These are phyloP conservation scores for Diplotaxis tenuifolia DNA, from an alignment of 345 rosid genomes.

Conservation along the genomic window DNA sequence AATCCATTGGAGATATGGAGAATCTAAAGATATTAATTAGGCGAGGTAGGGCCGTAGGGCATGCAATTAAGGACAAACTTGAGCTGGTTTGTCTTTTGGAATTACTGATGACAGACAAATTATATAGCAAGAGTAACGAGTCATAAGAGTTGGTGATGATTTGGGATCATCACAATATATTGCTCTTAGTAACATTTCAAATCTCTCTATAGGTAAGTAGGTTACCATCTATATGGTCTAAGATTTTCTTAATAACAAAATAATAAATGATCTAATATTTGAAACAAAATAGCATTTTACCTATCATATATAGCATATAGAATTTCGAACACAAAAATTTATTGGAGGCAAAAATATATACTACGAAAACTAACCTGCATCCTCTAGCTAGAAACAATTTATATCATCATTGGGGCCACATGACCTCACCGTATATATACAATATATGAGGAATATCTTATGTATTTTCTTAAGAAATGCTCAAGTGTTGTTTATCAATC, in stretches of 20 bases:
- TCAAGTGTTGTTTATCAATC: neutral
- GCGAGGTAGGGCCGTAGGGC: too few relatives aligned
- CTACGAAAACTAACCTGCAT: neutral
- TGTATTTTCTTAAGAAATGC: neutral
- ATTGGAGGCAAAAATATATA: neutral
- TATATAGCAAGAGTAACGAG: neutral
- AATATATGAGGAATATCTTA: neutral
- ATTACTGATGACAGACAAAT: conserved; percentile 13
- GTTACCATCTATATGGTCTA: neutral
- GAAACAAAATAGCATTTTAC: too few relatives aligned
- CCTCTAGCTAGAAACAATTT: neutral
- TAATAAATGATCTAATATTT: too few relatives aligned
- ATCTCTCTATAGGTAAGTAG: neutral
- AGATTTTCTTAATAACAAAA: too few relatives aligned
- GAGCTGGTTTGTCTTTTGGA: conserved; percentile 22
- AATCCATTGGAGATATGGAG: conserved; percentile 15
- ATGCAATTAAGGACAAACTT: neutral
- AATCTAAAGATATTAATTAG: conserved; percentile 19
- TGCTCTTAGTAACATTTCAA: neutral
- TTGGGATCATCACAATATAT: conserved; percentile 9
- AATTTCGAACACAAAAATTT: neutral
- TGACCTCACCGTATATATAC: neutral
- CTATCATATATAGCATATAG: neutral
- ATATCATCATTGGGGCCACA: neutral
- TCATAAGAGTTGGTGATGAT: neutral